Evolutionary conservation across 2,329 filamentous ascomycete species (phyloP).

Genomic region (Apiospora aurea): DNA sequence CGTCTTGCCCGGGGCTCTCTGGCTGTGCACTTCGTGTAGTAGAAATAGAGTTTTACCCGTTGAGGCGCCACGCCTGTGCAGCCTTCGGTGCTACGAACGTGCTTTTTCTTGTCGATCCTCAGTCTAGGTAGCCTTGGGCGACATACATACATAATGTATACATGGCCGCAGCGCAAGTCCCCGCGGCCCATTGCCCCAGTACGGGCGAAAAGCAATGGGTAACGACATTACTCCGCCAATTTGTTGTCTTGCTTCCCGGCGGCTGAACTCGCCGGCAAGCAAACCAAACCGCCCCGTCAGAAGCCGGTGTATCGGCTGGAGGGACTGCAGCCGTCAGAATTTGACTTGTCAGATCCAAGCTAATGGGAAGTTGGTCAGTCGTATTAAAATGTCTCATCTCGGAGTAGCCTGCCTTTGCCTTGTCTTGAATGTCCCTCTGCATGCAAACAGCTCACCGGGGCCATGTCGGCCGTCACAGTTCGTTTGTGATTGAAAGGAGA

Average conservation of each 20-base stretch:
- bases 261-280: background rate
- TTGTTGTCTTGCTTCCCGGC: constrained; percentile 11
- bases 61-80: constrained; percentile 2
- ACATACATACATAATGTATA: background rate
- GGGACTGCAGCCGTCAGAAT: background rate
- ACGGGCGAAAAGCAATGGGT: constrained; percentile 15
- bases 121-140: background rate
- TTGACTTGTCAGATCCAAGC: constrained; percentile 13
- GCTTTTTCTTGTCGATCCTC: constrained; percentile 6
- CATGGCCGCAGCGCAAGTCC: background rate
- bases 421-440: background rate
- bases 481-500: background rate
- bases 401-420: background rate
- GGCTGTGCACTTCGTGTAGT: background rate
- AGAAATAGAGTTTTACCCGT: constrained; percentile 17
- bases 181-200: background rate
- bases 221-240: background rate
- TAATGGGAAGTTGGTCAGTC: background rate
- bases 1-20: background rate
- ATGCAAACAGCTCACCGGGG: background rate
- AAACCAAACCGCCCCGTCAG: background rate
- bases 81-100: background rate
- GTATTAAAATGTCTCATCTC: background rate
- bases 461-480: background rate
- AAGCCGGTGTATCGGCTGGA: background rate